Evolutionary conservation across 179 eudicot genomes (phyloP), one percentile per base, ranked within the genome.

Genomic region (Beta lomatogona): DNA sequence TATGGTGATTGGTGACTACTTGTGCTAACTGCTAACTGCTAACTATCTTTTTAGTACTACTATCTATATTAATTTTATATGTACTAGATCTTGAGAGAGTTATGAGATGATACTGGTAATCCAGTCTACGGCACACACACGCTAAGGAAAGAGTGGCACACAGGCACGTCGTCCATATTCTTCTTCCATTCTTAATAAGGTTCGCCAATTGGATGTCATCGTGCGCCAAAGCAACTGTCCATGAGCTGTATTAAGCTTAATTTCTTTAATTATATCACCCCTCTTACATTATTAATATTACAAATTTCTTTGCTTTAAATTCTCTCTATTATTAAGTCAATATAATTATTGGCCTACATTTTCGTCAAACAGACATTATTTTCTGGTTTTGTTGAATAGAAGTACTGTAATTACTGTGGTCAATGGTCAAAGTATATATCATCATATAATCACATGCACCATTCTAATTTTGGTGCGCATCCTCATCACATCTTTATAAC

Each of bases 401-500:
- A 44, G 13, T 25, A 10, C n/a, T 54, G 66, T n/a, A 55, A 78
- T 54, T 65, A 69, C 75, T 69, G 68, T 58, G 55, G 81, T 79
- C 68, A 70, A 78, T 74, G 84, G 84, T 82, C 77, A 77, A 76
- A 70, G 71, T 36, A 36, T 36, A 16, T 22, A 50, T n/a, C 31
- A 76, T 82, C 31, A 82, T 82, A 41, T 44, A 77, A 71, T 59
- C 84, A 77, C 84, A 82, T 82, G 84, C 36, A 55, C 64, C 54
- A 59, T 68, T 25, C 80, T 71, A 31, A 71, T 52, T 60, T 71
- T 60, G 55, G 72, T 46, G 63, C 72, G 50, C 22, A 76, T 82
- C 72, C 53, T 77, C 57, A 50, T 82, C 77, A 70, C 74, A 11
- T 48, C 64, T 69, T 48, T 12, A 10, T 58, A 9, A 67, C 76